Evolutionary conservation across 805 yeast genomes (phyloP).

Genomic region (Ogataea philodendri): DNA sequence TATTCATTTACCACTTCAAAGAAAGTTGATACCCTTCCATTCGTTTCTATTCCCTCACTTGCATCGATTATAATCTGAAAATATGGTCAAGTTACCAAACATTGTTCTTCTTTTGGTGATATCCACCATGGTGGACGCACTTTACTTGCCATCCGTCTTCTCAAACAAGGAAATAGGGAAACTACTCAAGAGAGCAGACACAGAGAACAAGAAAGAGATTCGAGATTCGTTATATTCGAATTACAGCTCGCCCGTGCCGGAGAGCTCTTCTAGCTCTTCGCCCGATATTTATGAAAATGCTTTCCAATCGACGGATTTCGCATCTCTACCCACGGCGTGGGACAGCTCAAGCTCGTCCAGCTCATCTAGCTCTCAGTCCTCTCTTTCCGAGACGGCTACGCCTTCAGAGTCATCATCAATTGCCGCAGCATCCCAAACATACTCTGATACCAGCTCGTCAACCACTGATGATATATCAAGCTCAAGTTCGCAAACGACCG

Average conservation of each 20-base stretch:
- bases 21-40: constrained; percentile 10
- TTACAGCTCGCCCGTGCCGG: constrained; percentile 1
- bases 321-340: too few relatives aligned
- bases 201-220: not conserved
- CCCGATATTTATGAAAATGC: too few relatives aligned
- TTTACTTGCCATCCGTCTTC: constrained; percentile 11
- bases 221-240: constrained; percentile 1
- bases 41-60: constrained; percentile 3
- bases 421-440: too few relatives aligned
- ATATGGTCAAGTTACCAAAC: constrained; percentile 5
- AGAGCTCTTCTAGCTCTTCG: constrained; percentile 4
- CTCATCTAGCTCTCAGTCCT: too few relatives aligned
- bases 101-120: constrained; percentile 2
- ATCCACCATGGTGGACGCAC: constrained; percentile 3
- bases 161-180: constrained; percentile 7
- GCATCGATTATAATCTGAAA: not conserved
- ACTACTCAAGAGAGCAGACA: constrained; percentile 12
- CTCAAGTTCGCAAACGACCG: too few relatives aligned
- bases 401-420: too few relatives aligned
- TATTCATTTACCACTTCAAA: not conserved
- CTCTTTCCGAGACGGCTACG: too few relatives aligned
- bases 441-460: too few relatives aligned
- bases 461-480: too few relatives aligned
- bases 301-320: not conserved
- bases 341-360: too few relatives aligned